Percentiles rank a stretch among this genome's conserved stretches.
Evolutionary conservation across 176 grass and related monocot genomes (phyloP).

Genomic region (Themeda triandra): DNA sequence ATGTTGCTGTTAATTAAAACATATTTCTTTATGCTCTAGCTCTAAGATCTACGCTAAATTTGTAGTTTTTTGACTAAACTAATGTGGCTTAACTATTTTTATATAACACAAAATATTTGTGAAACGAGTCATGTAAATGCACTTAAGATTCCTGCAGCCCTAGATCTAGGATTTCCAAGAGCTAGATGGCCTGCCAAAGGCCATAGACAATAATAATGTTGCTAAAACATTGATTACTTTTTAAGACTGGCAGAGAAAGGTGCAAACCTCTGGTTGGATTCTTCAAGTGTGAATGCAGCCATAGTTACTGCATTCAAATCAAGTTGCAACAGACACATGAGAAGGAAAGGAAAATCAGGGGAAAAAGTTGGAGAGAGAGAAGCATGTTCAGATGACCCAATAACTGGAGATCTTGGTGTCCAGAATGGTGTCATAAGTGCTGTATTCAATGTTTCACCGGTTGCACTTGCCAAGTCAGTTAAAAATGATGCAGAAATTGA

Average conservation of each 20-base stretch:
- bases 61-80: too few species aligned
- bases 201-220: neutral
- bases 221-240: neutral
- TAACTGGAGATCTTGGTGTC: constrained; percentile 16
- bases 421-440: constrained; percentile 35
- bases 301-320: constrained; percentile 73
- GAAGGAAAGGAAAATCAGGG: constrained; percentile 31
- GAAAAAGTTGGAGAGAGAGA: constrained; percentile 12
- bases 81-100: too few species aligned
- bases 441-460: constrained; percentile 71
- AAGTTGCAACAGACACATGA: constrained; percentile 39
- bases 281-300: constrained; percentile 90
- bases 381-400: neutral
- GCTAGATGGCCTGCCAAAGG: too few species aligned
- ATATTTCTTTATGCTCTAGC: neutral
- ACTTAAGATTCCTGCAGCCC: too few species aligned
- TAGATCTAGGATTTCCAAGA: too few species aligned
- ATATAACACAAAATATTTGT: too few species aligned
- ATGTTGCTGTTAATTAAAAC: neutral
- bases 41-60: too few species aligned
- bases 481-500: constrained; percentile 92
- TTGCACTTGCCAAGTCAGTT: constrained; percentile 70
- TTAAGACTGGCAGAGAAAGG: constrained; percentile 78
- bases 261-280: constrained; percentile 81
- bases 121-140: too few species aligned